Percentiles rank a stretch among this genome's conserved stretches.
These are phyloP conservation scores for Phytophthora foliorum DNA, from an alignment of 352 stramenopile genomes.

Conservation along the genomic window DNA sequence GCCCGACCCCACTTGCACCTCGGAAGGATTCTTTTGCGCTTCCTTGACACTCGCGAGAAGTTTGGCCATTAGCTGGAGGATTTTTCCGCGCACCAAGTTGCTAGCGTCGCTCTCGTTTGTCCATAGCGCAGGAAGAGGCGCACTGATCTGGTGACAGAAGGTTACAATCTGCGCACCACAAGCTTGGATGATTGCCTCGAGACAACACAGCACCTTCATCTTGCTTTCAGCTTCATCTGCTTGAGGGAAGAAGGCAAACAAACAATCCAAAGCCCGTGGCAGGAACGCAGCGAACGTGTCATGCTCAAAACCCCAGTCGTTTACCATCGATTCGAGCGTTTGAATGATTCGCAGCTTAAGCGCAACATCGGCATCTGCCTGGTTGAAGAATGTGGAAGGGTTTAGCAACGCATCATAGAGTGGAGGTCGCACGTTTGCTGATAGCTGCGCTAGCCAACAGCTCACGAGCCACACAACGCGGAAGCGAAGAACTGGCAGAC, in stretches of 20 bases:
- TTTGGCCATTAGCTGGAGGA: slow-evolving; percentile 79
- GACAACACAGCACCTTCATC: slow-evolving; percentile 78
- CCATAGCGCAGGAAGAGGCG: slow-evolving; percentile 79
- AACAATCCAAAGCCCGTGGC: slow-evolving; percentile 59
- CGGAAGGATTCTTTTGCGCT: slow-evolving; percentile 25
- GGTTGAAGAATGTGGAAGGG: slow-evolving; percentile 43
- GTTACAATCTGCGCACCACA: slow-evolving; percentile 57
- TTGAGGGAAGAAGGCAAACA: slow-evolving; percentile 79
- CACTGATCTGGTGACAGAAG: slow-evolving; percentile 74
- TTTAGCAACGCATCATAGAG: slow-evolving; percentile 85
- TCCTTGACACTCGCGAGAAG: slow-evolving; percentile 71
- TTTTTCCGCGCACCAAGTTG: slow-evolving; percentile 86
- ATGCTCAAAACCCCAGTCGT: slow-evolving; percentile 86
- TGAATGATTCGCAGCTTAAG: slow-evolving; percentile 82
- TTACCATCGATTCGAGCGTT: slow-evolving; percentile 83
- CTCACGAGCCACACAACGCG: slow-evolving; percentile 90
- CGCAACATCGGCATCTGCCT: slow-evolving; percentile 54
- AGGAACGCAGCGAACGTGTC: slow-evolving; percentile 79
- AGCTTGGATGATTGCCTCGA: slow-evolving; percentile 79
- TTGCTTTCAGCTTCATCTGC: slow-evolving; percentile 77
- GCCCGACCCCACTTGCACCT: slow-evolving; percentile 16
- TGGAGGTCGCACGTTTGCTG: slow-evolving; percentile 65
- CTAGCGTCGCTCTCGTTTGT: slow-evolving; percentile 72
- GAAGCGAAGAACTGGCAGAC: slow-evolving; percentile 73
- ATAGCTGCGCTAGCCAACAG: slow-evolving; percentile 88